Evolutionary conservation across 176 grass and related monocot genomes (phyloP).

Genomic region (Oryza punctata): DNA sequence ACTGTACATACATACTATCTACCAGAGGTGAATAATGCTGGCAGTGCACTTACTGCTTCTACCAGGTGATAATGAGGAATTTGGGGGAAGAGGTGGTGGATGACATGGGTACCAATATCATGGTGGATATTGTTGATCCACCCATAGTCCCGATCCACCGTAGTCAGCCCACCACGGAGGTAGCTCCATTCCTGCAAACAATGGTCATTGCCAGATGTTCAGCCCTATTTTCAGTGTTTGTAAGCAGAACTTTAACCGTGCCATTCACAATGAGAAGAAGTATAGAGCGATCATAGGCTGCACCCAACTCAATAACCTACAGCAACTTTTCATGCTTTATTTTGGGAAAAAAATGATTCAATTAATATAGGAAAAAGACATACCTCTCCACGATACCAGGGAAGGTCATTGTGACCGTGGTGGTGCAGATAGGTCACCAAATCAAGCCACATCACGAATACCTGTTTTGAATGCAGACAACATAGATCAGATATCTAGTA

Average conservation of each 20-base stretch:
- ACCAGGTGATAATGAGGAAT: conserved; percentile 90
- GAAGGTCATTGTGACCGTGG: conserved; percentile 70
- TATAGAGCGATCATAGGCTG: neutral
- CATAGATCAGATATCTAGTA: neutral
- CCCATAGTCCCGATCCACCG: conserved; percentile 84
- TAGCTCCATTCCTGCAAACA: conserved; percentile 86
- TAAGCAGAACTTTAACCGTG: neutral
- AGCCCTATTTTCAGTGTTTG: neutral
- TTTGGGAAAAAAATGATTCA: too few relatives aligned
- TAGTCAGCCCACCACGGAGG: conserved; percentile 78
- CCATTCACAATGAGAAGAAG: neutral
- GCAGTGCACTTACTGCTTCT: conserved; percentile 69
- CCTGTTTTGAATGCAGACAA: conserved; percentile 43
- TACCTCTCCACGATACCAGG: conserved; percentile 91
- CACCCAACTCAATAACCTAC: neutral
- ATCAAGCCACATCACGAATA: conserved; percentile 90
- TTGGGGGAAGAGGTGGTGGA: conserved; percentile 95
- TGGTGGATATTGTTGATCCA: conserved; percentile 98
- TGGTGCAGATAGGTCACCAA: conserved; percentile 93
- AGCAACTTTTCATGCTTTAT: too few relatives aligned
- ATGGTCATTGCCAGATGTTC: neutral
- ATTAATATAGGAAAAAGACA: neutral
- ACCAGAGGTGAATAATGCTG: neutral
- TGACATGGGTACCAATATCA: conserved; percentile 94
- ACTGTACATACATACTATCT: neutral